Base-by-base conservation (phyloP, 1,284 basidiomycete genomes). In the Coniophora puteana region DNA sequence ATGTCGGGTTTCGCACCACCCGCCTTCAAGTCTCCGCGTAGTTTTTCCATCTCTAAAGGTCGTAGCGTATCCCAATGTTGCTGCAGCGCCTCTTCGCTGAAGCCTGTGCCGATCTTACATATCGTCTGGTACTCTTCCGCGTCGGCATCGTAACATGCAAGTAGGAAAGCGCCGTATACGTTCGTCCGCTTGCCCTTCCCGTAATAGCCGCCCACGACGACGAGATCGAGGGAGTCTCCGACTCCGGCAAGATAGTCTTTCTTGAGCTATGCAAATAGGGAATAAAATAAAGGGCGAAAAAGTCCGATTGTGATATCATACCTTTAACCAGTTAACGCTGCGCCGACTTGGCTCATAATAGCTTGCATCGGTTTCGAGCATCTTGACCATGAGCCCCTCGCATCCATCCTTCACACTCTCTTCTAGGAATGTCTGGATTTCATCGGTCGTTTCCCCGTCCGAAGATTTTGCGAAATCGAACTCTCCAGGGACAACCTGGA, bases 341-440 rank as follows among this genome's bases (percentile, higher is more conserved):
- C 96, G 74, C 41, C 93, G 72, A 60, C 90, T 94, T 3, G 96
- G 96, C 63, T 98, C 93, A 62, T 99, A 99, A 52, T 81, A 90
- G 57, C 94, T 93, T 12, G 86, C 86, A 27, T 90, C 82, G 18
- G 83, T 89, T 28, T 93, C 88, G 11, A 99, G 72, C 92, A 97
- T 96, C 68, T 99, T 99, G 47, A 99, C 93, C 96, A 99, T 97
- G 36, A 99, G 74, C 3, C 96, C 96, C 63, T 99, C 96, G 63
- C 96, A 99, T 1, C 95, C 93, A 58, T 97, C 93, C 59, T 93
- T 95, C 50, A 99, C 91, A 60, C 90, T 94, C 52, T 93, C 88
- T 56, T 99, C 96, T 13, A 99, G 69, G 74, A 99, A 98, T 1
- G 78, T 63, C 57, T 96, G 93, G 41, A 99, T 98, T 57, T 98